Percentiles rank a stretch among this genome's conserved stretches.
These are phyloP conservation scores for Carex myosuroides DNA, from an alignment of 176 grass and related monocot genomes.

Conservation along the genomic window DNA sequence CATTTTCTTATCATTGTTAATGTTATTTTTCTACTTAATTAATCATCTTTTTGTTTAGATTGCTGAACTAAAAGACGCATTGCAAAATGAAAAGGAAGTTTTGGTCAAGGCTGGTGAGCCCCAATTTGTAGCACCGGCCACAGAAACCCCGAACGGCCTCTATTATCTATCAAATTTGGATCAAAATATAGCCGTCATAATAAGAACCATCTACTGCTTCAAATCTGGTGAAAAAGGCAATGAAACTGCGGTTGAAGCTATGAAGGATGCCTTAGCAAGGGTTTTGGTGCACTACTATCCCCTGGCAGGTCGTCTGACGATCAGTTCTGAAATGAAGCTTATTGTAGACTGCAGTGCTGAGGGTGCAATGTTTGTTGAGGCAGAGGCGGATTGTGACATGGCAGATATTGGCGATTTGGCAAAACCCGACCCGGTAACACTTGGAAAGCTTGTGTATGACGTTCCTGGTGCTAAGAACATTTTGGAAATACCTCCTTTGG, in stretches of 20 bases:
- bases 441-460: slow-evolving; percentile 77
- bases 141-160: slow-evolving; percentile 44
- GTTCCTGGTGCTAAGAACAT: slow-evolving; percentile 77
- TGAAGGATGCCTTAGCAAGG: slow-evolving; percentile 57
- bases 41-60: background rate
- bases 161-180: slow-evolving; percentile 99
- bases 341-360: slow-evolving; percentile 65
- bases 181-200: slow-evolving; percentile 86
- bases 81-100: slow-evolving; percentile 17
- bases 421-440: slow-evolving; percentile 61
- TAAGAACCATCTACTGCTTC: slow-evolving; percentile 90
- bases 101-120: slow-evolving; percentile 43
- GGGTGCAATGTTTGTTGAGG: slow-evolving; percentile 75
- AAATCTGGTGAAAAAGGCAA: slow-evolving; percentile 22
- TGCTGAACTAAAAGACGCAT: slow-evolving; percentile 13
- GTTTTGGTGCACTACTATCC: slow-evolving; percentile 88
- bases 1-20: background rate
- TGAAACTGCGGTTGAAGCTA: slow-evolving; percentile 27
- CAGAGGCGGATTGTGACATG: slow-evolving; percentile 64
- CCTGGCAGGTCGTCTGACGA: slow-evolving; percentile 59
- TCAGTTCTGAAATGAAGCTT: slow-evolving; percentile 83
- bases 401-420: slow-evolving; percentile 49
- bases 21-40: background rate
- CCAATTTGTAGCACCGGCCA: slow-evolving; percentile 46
- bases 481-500: slow-evolving; percentile 91